A percentile compares a stretch with the other conserved stretches of the same genome.
These are phyloP conservation scores for Paspalum vaginatum DNA, from an alignment of 176 grass and related monocot species.

Conservation along the genomic window DNA sequence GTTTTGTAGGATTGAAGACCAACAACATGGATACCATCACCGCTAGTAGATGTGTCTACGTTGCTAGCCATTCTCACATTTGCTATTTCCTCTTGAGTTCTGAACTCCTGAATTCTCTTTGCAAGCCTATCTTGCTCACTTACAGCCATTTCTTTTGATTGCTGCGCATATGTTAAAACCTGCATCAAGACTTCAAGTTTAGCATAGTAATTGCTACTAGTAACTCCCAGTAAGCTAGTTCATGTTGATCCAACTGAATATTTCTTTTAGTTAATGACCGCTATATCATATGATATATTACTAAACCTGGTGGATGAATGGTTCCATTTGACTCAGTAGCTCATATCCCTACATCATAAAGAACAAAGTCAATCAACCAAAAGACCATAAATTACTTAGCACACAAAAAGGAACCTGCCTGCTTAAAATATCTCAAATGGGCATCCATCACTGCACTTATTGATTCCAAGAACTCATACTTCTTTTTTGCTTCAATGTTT, in stretches of 20 bases:
- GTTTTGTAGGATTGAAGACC: slow-evolving; percentile 91
- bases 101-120: slow-evolving; percentile 96
- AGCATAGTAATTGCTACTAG: slow-evolving; percentile 19
- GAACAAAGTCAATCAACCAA: slow-evolving; percentile 45
- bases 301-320: slow-evolving; percentile 92
- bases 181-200: slow-evolving; percentile 56
- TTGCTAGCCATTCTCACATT: slow-evolving; percentile 80
- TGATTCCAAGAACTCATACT: slow-evolving; percentile 95
- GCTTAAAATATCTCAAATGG: slow-evolving; percentile 99
- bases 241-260: neutral
- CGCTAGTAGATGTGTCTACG: slow-evolving; percentile 69
- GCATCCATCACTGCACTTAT: slow-evolving; percentile 99
- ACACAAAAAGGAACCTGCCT: slow-evolving; percentile 54
- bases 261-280: slow-evolving; percentile 30
- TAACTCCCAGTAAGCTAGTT: slow-evolving; percentile 14
- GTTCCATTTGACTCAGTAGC: slow-evolving; percentile 90
- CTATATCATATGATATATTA: slow-evolving; percentile 24
- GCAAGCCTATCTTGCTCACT: slow-evolving; percentile 91
- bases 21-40: slow-evolving; percentile 93
- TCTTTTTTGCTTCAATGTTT: slow-evolving; percentile 95
- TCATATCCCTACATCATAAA: slow-evolving; percentile 77
- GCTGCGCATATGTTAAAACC: slow-evolving; percentile 96
- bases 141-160: slow-evolving; percentile 91
- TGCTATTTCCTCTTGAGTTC: slow-evolving; percentile 83
- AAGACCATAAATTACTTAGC: slow-evolving; percentile 31